phyloP scores from a whole-genome alignment of 139 green algal species.

The Haematococcus lacustris region DNA sequence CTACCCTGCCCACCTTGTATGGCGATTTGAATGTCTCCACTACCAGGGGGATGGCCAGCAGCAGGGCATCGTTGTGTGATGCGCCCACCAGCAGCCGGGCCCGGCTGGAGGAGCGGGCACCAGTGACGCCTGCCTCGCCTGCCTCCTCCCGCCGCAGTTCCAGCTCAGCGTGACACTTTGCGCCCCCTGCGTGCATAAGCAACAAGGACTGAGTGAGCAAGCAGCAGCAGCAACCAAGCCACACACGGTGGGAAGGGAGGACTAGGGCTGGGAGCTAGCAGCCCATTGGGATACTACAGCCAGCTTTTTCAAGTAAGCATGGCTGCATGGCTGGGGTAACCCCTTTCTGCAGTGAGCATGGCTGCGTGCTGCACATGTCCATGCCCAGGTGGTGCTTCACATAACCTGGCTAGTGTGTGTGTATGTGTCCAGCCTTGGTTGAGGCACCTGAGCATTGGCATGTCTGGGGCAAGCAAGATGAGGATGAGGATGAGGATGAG shows the following conservation, averaged over 20 bases:
- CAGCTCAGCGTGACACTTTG: neutral
- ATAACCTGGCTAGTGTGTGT: neutral
- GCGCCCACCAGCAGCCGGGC: slow-evolving; percentile 56
- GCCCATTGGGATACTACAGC: neutral
- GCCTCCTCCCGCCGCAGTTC: too few relatives aligned
- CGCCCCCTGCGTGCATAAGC: neutral
- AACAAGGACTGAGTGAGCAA: neutral
- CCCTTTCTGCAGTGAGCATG: neutral
- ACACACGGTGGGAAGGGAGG: neutral
- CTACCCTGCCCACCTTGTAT: slow-evolving; percentile 21
- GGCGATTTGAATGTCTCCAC: slow-evolving; percentile 57
- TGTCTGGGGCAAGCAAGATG: neutral
- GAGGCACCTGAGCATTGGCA: neutral
- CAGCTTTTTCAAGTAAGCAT: neutral
- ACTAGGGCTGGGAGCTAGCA: neutral
- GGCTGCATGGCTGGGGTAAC: neutral
- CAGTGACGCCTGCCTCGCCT: neutral
- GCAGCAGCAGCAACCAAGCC: neutral
- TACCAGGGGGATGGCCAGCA: slow-evolving; percentile 41
- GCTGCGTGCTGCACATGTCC: neutral
- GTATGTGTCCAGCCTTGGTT: neutral
- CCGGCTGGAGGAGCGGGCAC: neutral
- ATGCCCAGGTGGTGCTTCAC: too few relatives aligned
- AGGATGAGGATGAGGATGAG: too few relatives aligned
- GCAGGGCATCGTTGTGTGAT: slow-evolving; percentile 52